These are phyloP conservation scores for Solanum tarijense DNA, from an alignment of 257 asterid species.

Conservation along the genomic window DNA sequence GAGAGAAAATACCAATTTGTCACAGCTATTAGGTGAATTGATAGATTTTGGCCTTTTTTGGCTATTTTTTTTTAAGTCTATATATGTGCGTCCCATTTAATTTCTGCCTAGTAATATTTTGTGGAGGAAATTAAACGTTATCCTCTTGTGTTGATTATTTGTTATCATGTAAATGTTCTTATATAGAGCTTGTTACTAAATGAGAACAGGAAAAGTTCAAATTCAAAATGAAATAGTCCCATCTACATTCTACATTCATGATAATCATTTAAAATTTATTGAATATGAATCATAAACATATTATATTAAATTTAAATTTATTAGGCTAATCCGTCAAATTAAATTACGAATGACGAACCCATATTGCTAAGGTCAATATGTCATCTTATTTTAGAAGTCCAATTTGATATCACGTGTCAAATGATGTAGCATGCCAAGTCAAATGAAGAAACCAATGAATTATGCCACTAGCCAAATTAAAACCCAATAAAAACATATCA, in stretches of 20 bases:
- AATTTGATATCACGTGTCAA: background rate
- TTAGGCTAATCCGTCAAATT: background rate
- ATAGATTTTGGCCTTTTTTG: constrained; percentile 1
- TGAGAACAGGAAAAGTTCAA: background rate
- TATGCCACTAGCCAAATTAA: background rate
- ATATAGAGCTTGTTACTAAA: background rate
- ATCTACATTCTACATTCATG: background rate
- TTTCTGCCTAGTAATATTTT: background rate
- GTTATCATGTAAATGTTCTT: background rate
- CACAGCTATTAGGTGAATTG: constrained; percentile 6
- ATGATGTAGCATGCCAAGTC: background rate
- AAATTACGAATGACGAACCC: background rate
- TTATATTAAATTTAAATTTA: too few species aligned
- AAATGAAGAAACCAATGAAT: too few species aligned
- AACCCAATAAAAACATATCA: background rate
- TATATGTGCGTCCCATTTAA: background rate
- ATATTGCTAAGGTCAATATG: background rate
- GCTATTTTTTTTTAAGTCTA: background rate
- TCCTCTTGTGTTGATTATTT: background rate
- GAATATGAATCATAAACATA: too few species aligned
- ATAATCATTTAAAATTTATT: background rate
- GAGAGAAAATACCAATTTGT: background rate
- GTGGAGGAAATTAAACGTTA: constrained; percentile 8
- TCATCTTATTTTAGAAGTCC: background rate
- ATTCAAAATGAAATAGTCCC: background rate